Evolutionary conservation across 2,329 filamentous ascomycete genomes (phyloP), one percentile per base, ranked within the genome.

Genomic region (Talaromyces sp.): DNA sequence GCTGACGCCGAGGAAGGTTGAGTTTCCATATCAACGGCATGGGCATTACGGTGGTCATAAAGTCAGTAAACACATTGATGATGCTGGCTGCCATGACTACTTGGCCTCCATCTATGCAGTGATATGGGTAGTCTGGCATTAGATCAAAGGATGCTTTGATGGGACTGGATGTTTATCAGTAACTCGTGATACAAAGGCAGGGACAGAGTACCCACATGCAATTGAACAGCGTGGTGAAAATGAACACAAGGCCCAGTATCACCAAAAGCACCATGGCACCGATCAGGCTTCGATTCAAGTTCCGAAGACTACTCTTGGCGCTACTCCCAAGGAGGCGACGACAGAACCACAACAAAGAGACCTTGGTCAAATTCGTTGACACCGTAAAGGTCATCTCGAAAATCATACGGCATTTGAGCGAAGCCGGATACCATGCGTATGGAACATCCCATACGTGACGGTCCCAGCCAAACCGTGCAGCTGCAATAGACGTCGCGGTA

Each of bases 391-490:
- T 66, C 52, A 77, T 69, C 65, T 79, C 71, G 33, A 75, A 75
- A 0, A 65, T 54, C 5, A 79, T 67, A n/a, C 75, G 71, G 18
- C 76, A 61, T 46, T 79, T 77, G 55, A 74, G 68, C 28, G 73
- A 67, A 5, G 67, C 66, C 9, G 71, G 63, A 3, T 76, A 56
- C 66, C 69, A 71, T 9, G 64, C 40, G 4, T 66, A 25, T 12
- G 73, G 69, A 3, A 80, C 68, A 64, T 80, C 78, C 77, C 77
- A 80, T 16, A 77, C 64, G 64, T 80, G 77, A 48, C 77, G 70
- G 60, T 76, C 72, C 73, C 72, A 77, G 5, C 73, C 72, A 62
- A 69, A 76, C 5, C 65, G 31, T n/a, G 71, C 65, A 3, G 73
- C 71, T 3, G 73, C 72, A 2, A 79, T 31, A 1, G 75, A 72